phyloP scores from a whole-genome alignment of 2,329 filamentous ascomycete species.

The Sporothrix curviconia region DNA sequence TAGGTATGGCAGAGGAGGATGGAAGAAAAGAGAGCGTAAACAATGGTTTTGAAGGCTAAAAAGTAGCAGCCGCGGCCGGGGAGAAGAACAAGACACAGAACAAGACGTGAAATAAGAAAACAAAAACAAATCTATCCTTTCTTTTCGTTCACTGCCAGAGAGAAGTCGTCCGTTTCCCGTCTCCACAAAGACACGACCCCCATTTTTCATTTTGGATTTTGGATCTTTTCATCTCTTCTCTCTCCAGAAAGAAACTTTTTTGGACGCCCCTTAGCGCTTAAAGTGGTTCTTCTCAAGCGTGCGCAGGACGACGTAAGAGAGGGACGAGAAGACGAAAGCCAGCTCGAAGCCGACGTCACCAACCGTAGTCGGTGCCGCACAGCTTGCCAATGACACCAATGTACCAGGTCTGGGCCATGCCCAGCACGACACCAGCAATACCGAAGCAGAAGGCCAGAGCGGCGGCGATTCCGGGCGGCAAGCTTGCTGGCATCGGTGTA shows the following conservation, averaged over 20 bases:
- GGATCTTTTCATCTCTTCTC: too few species aligned
- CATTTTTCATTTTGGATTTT: too few species aligned
- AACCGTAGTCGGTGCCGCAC: constrained; percentile 37
- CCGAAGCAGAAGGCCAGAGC: constrained; percentile 25
- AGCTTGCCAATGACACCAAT: constrained; percentile 52
- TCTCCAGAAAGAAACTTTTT: too few species aligned
- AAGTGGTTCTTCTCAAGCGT: constrained; percentile 36
- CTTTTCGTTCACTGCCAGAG: too few species aligned
- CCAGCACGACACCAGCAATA: constrained; percentile 47
- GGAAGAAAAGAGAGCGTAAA: background rate
- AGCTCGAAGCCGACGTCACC: constrained; percentile 59
- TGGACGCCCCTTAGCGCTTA: constrained; percentile 22
- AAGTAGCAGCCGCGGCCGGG: background rate
- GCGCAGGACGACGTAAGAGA: constrained; percentile 46
- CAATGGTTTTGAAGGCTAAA: background rate
- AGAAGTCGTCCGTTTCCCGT: too few species aligned
- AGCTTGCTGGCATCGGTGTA: constrained; percentile 39
- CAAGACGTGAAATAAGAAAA: background rate
- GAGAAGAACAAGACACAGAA: background rate
- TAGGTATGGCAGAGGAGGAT: background rate
- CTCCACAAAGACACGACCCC: too few species aligned
- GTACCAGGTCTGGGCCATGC: constrained; percentile 57
- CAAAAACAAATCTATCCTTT: background rate
- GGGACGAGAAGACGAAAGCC: constrained; percentile 39
- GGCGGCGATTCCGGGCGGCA: constrained; percentile 30